Evolutionary conservation across 257 asterid species (phyloP), one percentile per base, ranked within the genome.

Genomic region (Haberlea rhodopensis): DNA sequence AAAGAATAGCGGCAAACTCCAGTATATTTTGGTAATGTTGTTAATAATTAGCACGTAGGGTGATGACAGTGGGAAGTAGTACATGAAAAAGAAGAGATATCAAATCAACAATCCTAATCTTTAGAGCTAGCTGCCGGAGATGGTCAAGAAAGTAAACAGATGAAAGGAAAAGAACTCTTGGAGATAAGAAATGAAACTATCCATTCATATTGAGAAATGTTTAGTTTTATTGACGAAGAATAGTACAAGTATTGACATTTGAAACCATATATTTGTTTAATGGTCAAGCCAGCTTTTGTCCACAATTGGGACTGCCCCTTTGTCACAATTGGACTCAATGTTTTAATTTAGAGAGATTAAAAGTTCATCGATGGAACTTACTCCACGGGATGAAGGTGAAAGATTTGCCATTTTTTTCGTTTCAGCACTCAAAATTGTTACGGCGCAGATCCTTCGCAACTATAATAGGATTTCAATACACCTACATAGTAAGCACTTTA

Each of bases 11-110:
- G 48, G 32, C 28, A 31, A n/a, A 60, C 57, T 27, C 22, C 25
- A 26, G 15, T 52, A 43, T 22, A 37, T 26, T 34, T 37, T 62
- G 34, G 46, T 25, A 34, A 62, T 46, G 15, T 48, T 6, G 11
- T 21, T 54, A 53, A 53, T 34, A 53, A 31, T 48, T 27, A 70
- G 37, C 54, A 43, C 20, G 32, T 62, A 34, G 63, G 58, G 52
- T 52, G 16, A 22, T 3, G 24, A 18, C 48, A 31, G 65, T 28
- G 51, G 25, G 8, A 20, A 19, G 18, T 27, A 15, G 26, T 26
- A 60, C 45, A 15, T 21, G 58, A 67, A 26, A 2, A 57, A 37
- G 21, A 53, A 31, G 51, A 19, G 40, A 46, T 13, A 3, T 40
- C 37, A 3, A 24, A 71, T 22, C 16, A 37, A 60, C 31, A 34